Conservation (phyloP, 352 stramenopile species). For the Pythium volutum region DNA sequence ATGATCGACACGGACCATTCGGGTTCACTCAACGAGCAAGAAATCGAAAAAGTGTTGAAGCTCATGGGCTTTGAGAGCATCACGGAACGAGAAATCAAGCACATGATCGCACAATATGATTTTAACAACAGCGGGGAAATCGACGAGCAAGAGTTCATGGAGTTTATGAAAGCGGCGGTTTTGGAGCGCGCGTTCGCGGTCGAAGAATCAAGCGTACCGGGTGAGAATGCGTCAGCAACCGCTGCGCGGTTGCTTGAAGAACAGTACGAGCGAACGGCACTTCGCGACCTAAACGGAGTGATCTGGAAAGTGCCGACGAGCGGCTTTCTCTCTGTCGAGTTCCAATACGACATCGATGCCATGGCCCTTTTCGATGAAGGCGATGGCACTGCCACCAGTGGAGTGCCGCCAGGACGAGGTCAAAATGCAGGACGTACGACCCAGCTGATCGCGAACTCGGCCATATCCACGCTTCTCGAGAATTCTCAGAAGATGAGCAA, state of each 20-base stretch:
- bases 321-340: constrained; percentile 37
- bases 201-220: background rate
- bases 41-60: constrained; percentile 50
- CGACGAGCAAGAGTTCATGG: constrained; percentile 66
- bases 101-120: constrained; percentile 63
- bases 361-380: background rate
- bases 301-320: constrained; percentile 41
- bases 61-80: constrained; percentile 47
- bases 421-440: background rate
- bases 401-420: background rate
- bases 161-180: constrained; percentile 67
- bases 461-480: constrained; percentile 39
- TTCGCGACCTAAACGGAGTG: constrained; percentile 29
- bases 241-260: constrained; percentile 19
- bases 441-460: constrained; percentile 33
- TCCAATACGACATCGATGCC: constrained; percentile 25
- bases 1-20: constrained; percentile 62
- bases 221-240: background rate
- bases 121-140: constrained; percentile 70
- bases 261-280: constrained; percentile 26
- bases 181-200: constrained; percentile 14
- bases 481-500: constrained; percentile 44
- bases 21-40: constrained; percentile 41
- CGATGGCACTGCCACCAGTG: background rate
- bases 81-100: constrained; percentile 34